phyloP scores from a whole-genome alignment of 805 yeast species.

The Teunomyces pallodes region DNA sequence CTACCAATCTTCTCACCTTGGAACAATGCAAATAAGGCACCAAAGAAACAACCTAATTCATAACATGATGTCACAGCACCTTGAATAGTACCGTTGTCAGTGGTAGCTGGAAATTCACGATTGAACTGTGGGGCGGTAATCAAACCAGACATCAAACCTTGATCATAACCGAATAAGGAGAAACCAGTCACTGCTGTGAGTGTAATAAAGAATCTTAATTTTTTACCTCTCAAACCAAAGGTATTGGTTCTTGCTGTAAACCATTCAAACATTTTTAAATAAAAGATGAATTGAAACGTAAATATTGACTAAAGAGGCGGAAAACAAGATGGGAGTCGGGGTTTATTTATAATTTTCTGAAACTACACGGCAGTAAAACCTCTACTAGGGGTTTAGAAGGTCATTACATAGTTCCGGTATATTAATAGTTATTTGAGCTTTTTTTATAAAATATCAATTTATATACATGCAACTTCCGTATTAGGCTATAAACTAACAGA shows the following conservation, averaged over 20 bases:
- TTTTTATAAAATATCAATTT: not conserved
- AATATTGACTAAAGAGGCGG: not conserved
- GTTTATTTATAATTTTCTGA: constrained; percentile 3
- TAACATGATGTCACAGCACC: constrained; percentile 30
- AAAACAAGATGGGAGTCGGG: not conserved
- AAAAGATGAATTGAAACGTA: constrained; percentile 1
- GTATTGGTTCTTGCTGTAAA: constrained; percentile 45
- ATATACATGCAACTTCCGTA: not conserved
- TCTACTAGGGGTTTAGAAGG: not conserved
- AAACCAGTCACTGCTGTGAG: constrained; percentile 28
- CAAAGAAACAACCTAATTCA: constrained; percentile 40
- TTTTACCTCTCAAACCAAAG: constrained; percentile 54
- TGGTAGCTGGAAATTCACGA: constrained; percentile 38
- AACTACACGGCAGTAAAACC: not conserved
- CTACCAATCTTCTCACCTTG: constrained; percentile 42
- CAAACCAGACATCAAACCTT: constrained; percentile 45
- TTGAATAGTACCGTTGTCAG: constrained; percentile 22
- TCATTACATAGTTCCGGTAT: not conserved
- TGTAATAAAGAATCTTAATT: constrained; percentile 30
- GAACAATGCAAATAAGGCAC: constrained; percentile 40
- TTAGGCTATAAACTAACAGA: not conserved
- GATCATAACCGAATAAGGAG: constrained; percentile 33
- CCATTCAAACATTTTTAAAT: constrained; percentile 8
- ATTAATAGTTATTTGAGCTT: not conserved
- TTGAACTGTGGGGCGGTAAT: constrained; percentile 39